A percentile compares a stretch with the other conserved stretches of the same genome.
Conservation (phyloP, 495 filamentous ascomycete genomes). For the Aspergillus homomorphus region DNA sequence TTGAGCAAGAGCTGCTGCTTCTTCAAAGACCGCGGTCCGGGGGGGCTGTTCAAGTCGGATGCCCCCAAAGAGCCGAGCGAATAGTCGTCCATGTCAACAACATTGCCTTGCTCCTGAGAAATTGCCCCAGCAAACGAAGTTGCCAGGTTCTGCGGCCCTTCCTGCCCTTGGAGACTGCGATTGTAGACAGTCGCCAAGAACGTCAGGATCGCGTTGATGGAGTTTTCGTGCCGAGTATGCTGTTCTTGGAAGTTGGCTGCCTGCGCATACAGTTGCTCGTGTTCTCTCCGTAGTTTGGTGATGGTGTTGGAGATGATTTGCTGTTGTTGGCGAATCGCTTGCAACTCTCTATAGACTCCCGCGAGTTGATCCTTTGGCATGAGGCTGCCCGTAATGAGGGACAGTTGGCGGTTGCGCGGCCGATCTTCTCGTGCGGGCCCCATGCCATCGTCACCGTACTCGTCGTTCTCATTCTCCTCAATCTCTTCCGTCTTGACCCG, state of each 20-base stretch:
- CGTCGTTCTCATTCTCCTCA: conserved; percentile 66
- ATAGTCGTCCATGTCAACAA: conserved; percentile 69
- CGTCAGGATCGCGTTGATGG: conserved; percentile 95
- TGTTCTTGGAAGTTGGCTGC: conserved; percentile 84
- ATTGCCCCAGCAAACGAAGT: conserved; percentile 71
- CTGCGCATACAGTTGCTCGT: conserved; percentile 85
- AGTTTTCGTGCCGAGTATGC: conserved; percentile 94
- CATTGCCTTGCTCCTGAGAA: conserved; percentile 57
- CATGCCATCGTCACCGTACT: conserved; percentile 54
- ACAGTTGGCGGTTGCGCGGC: conserved; percentile 38
- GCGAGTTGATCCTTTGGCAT: conserved; percentile 77
- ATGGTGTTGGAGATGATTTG: conserved; percentile 77
- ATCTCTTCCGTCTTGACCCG: conserved; percentile 69
- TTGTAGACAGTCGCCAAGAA: conserved; percentile 97
- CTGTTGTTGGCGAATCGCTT: conserved; percentile 79
- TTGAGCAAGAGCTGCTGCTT: conserved; percentile 51
- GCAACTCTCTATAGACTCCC: conserved; percentile 73
- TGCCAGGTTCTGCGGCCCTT: conserved; percentile 61
- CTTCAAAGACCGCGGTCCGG: conserved; percentile 41
- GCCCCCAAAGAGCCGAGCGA: conserved; percentile 35
- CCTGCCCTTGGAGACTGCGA: conserved; percentile 64
- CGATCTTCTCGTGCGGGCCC: conserved; percentile 35
- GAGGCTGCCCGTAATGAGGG: conserved; percentile 38
- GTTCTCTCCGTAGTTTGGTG: conserved; percentile 72
- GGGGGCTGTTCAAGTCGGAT: conserved; percentile 33